Base-by-base conservation (phyloP, 2,329 filamentous ascomycete genomes). In the Fusarium anguioides region DNA sequence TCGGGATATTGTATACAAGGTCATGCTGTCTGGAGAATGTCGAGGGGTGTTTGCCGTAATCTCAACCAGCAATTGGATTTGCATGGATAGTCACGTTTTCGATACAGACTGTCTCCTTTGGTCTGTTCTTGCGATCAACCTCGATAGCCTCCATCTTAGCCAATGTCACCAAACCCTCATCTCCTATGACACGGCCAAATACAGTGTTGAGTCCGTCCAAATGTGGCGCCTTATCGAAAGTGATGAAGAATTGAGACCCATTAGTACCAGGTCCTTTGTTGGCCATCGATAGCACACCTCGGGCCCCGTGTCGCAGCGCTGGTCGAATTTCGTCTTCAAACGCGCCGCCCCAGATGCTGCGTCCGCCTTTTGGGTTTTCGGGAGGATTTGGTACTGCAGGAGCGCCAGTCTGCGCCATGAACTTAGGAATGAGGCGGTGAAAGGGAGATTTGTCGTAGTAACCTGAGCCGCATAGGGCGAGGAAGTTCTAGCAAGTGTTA, bases 261-360 rank as follows among this genome's bases (percentile, higher is more conserved):
- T 94, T 94, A 39, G 90, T 91, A 23, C 84, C 85, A 3, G 89
- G 88, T 0, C 91, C 91, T 73, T 91, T 91, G 79, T 94, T 94
- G 17, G 91, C 91, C 91, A 94, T 94, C 71, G 89, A 90, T 20
- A 94, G 82, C 47, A 92, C 84, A 27, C 91, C 91, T 45, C 91
- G 85, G 29, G 85, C 83, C 74, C 89, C 86, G 80, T 94, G 91
- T 60, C 86, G 83, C 45, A 94, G 80, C 0, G 89, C 82, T 0
- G 91, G 90, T 33, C 88, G 85, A 75, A 94, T 92, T 82, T 96
- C 92, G 79, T 96, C 92, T 59, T 92, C 91, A 75, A 96, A 96
- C 17, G 86, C 81, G 58, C 81, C 83, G 69, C 87, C 87, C 86
- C 90, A 95, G 77, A 96, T 92, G 68, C 91, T 94, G 29, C 83